Evolutionary conservation across 192 early-diverging fungal genomes (phyloP).

Genomic region (Spizellomyces sp.): DNA sequence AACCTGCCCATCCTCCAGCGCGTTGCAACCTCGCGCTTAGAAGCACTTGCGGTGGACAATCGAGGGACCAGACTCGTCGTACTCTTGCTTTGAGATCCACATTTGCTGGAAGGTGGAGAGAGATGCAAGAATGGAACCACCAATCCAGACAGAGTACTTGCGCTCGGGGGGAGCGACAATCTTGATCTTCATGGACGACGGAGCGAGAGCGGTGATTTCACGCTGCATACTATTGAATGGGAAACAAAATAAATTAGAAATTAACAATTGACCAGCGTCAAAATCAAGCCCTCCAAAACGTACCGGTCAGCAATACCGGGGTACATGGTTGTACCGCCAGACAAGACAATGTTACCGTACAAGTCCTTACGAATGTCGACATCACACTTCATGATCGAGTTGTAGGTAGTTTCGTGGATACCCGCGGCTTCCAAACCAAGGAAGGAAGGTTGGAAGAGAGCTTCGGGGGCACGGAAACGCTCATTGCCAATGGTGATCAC

Average conservation of each 20-base stretch:
- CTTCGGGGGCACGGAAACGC: slow-evolving; percentile 62
- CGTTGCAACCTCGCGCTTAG: slow-evolving; percentile 14
- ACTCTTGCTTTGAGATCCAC: slow-evolving; percentile 69
- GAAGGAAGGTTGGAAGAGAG: slow-evolving; percentile 63
- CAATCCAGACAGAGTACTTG: slow-evolving; percentile 71
- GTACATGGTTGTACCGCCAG: slow-evolving; percentile 98
- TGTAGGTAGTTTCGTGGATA: slow-evolving; percentile 97
- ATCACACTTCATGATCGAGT: slow-evolving; percentile 97
- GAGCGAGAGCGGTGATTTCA: slow-evolving; percentile 57
- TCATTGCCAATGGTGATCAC: slow-evolving; percentile 64
- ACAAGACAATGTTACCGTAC: slow-evolving; percentile 95
- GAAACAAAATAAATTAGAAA: slow-evolving; percentile 8
- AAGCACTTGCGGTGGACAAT: slow-evolving; percentile 66
- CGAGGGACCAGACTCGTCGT: slow-evolving; percentile 60
- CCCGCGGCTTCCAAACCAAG: slow-evolving; percentile 84
- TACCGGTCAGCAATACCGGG: slow-evolving; percentile 91
- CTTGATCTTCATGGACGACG: slow-evolving; percentile 61
- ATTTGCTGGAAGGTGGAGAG: slow-evolving; percentile 66
- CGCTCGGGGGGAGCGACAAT: slow-evolving; percentile 63
- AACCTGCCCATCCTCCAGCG: too few relatives aligned
- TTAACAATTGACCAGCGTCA: neutral
- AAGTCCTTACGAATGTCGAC: slow-evolving; percentile 96
- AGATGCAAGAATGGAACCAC: slow-evolving; percentile 64
- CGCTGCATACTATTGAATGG: slow-evolving; percentile 49
- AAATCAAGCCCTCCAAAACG: neutral